A percentile compares a stretch with the other conserved stretches of the same genome.
Evolutionary conservation across 176 grass and related monocot genomes (phyloP).

Genomic region (Chloris gayana): DNA sequence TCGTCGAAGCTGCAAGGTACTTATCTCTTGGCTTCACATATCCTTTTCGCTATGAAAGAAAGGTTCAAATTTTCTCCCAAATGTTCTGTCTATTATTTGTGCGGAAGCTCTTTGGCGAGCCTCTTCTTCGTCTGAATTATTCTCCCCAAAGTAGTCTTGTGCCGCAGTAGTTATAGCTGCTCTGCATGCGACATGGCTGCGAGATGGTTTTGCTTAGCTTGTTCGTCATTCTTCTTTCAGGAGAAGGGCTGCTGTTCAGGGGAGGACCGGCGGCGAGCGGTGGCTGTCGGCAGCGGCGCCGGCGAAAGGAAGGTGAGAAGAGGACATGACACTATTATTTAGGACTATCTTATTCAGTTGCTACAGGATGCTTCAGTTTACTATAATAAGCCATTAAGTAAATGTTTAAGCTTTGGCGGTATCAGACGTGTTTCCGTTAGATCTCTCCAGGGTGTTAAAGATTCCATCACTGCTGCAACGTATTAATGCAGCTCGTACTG

Average conservation of each 20-base stretch:
- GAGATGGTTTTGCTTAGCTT: background rate
- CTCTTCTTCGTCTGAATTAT: too few relatives aligned
- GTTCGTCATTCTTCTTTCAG: background rate
- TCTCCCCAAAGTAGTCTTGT: background rate
- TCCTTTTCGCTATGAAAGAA: too few relatives aligned
- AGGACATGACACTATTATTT: background rate
- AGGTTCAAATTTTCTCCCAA: too few relatives aligned
- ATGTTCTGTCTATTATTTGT: too few relatives aligned
- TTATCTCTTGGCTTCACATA: background rate
- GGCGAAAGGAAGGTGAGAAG: constrained; percentile 42
- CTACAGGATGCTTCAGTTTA: too few relatives aligned
- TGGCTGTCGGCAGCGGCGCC: constrained; percentile 18
- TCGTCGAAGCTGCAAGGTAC: constrained; percentile 24
- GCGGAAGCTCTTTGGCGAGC: too few relatives aligned
- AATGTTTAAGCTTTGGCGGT: constrained; percentile 2
- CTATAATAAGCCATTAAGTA: background rate
- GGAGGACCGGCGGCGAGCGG: background rate
- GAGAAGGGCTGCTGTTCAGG: background rate
- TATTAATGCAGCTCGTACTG: background rate
- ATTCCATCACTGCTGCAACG: background rate
- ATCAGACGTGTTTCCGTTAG: background rate
- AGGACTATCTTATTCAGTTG: too few relatives aligned
- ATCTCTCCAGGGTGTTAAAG: constrained; percentile 37
- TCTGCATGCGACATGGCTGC: background rate
- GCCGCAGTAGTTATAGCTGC: background rate